Base-by-base conservation (phyloP, 2,329 filamentous ascomycete species). In the Trichoderma brevicompactum region DNA sequence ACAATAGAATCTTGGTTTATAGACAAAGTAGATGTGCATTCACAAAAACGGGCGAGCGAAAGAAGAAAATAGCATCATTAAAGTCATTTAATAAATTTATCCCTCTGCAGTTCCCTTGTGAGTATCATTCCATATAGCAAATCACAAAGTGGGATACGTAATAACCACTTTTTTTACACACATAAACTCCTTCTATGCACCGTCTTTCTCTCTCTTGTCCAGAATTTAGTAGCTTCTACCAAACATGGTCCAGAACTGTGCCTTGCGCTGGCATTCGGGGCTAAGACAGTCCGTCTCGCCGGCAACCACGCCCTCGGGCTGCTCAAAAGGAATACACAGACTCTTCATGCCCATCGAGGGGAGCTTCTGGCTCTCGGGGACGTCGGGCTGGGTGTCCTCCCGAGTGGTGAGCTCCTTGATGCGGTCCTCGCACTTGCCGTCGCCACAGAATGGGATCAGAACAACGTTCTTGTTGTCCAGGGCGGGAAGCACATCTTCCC, bases 391-490 rank as follows among this genome's bases (percentile, higher is more conserved):
- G 63, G 87, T 83, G 65, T 88, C 89, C 71, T 89, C 91, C 69
- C 90, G 89, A 49, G 91, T 92, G 68, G 92, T 96, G 75, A 94
- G 84, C 65, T 96, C 92, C 86, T 98, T 98, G 82, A 98, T 92
- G 77, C 92, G 87, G 73, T 97, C 94, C 80, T 97, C 94, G 75
- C 94, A 98, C 76, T 91, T 88, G 70, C 81, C 80, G 41, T 87
- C 90, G 68, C 94, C 82, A 76, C 96, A 99, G 83, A 92, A 91
- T 61, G 94, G 94, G 70, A 98, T 96, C 67, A 98, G 82, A 49
- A 96, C 89, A 49, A 98, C 89, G 75, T 98, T 97, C 86, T 96
- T 96, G 75, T 86, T 83, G 78, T 99, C 95, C 46, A 99, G 87
- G 0, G 92, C 88, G 7, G 95, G 94, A 52, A 95, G 87, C 64